Percentiles rank a stretch among this genome's conserved stretches.
phyloP scores from a whole-genome alignment of 805 yeast species.

The Sungouiozyma intestinalis region DNA sequence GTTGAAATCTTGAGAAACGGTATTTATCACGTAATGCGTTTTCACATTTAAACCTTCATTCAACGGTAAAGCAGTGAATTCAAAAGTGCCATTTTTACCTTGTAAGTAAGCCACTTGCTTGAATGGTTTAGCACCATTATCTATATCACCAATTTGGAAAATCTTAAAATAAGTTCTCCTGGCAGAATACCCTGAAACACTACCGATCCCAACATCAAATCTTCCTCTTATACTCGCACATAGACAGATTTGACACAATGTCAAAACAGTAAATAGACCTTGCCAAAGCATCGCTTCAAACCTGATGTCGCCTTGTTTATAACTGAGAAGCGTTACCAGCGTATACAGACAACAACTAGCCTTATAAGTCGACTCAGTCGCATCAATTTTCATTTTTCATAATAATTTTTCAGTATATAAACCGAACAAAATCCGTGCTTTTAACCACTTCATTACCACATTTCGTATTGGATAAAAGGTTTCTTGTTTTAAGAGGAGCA shows the following conservation, averaged over 20 bases:
- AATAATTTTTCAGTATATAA: not conserved
- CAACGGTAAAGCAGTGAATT: constrained; percentile 21
- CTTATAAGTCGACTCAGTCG: too few species aligned
- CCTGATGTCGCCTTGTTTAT: too few species aligned
- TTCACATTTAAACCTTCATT: constrained; percentile 17
- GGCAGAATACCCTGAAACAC: constrained; percentile 12
- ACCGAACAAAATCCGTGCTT: not conserved
- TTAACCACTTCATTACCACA: not conserved
- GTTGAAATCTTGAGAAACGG: constrained; percentile 25
- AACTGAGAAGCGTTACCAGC: too few species aligned
- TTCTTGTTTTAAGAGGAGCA: too few species aligned
- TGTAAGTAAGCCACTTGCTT: constrained; percentile 6
- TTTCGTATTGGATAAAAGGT: too few species aligned
- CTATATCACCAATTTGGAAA: constrained; percentile 19
- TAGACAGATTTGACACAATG: not conserved
- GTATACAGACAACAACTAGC: too few species aligned
- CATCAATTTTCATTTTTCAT: not conserved
- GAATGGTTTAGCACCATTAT: constrained; percentile 7
- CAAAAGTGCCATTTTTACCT: constrained; percentile 19
- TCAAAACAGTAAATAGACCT: constrained; percentile 1
- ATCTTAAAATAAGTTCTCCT: constrained; percentile 19
- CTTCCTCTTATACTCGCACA: constrained; percentile 22
- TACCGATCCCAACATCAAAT: constrained; percentile 15
- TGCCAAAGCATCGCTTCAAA: too few species aligned
- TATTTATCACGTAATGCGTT: constrained; percentile 21